Evolutionary conservation across 1,284 basidiomycete genomes (phyloP).

Genomic region (Ceratobasidium sp.): DNA sequence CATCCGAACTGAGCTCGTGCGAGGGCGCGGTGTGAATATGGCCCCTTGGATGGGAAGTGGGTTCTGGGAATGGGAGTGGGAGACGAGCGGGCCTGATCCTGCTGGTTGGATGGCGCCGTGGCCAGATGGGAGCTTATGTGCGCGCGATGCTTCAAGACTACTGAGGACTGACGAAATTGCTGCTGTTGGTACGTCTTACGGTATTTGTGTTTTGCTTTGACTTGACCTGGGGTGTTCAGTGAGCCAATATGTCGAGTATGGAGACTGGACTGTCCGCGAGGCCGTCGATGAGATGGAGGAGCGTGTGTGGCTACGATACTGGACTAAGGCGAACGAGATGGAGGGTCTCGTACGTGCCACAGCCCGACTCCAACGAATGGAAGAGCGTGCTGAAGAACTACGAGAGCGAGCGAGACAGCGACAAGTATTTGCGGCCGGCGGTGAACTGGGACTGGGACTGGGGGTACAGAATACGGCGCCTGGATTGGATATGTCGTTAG

Average conservation of each 20-base stretch:
- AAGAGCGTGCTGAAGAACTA: slow-evolving; percentile 28
- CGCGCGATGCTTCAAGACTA: background rate
- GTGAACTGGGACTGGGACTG: background rate
- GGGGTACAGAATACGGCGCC: too few relatives aligned
- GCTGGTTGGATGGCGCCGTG: slow-evolving; percentile 8
- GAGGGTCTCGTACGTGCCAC: slow-evolving; percentile 34
- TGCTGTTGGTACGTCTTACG: slow-evolving; percentile 14
- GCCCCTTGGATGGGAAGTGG: slow-evolving; percentile 33
- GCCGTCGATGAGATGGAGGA: slow-evolving; percentile 37
- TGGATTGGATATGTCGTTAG: too few relatives aligned
- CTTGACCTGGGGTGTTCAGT: background rate
- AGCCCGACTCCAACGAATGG: slow-evolving; percentile 24
- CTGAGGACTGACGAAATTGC: slow-evolving; percentile 17
- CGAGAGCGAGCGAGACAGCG: slow-evolving; percentile 1
- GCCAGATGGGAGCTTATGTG: background rate
- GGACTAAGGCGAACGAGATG: slow-evolving; percentile 32
- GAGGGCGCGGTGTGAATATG: slow-evolving; percentile 27
- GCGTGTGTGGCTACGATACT: slow-evolving; percentile 36
- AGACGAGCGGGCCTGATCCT: slow-evolving; percentile 7
- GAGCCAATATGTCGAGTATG: slow-evolving; percentile 22
- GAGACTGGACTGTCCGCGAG: slow-evolving; percentile 36
- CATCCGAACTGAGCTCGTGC: slow-evolving; percentile 18
- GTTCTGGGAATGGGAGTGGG: slow-evolving; percentile 32
- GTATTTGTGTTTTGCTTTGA: background rate
- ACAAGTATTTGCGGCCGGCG: slow-evolving; percentile 12